Percentiles rank a stretch among this genome's conserved stretches.
phyloP scores from a whole-genome alignment of 2,329 filamentous ascomycete species.

The Penicillium aurantiogriseum region DNA sequence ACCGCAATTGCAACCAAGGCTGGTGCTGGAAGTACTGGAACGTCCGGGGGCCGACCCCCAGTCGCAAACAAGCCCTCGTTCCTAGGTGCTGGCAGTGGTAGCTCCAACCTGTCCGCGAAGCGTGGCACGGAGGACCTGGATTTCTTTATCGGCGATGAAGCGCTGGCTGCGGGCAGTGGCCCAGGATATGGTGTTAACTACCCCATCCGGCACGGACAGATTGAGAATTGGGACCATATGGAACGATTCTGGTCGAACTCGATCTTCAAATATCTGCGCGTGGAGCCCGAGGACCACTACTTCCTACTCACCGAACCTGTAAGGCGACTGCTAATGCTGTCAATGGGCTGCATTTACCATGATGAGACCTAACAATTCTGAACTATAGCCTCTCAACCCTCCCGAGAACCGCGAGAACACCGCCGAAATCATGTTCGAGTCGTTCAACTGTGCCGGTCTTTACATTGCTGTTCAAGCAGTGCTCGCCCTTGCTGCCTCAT shows the following conservation, averaged over 20 bases:
- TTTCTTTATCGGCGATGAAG: slow-evolving; percentile 98
- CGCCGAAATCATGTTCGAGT: slow-evolving; percentile 99
- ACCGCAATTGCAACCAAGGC: slow-evolving; percentile 97
- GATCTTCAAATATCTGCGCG: slow-evolving; percentile 98
- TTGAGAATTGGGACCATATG: slow-evolving; percentile 99
- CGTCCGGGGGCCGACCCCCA: slow-evolving; percentile 80
- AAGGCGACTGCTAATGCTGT: slow-evolving; percentile 37
- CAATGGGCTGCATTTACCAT: not conserved
- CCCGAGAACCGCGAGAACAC: slow-evolving; percentile 99
- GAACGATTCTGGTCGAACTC: slow-evolving; percentile 99
- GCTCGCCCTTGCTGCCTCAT: slow-evolving; percentile 91
- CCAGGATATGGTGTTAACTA: slow-evolving; percentile 97
- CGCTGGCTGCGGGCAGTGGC: slow-evolving; percentile 75
- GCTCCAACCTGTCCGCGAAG: slow-evolving; percentile 82
- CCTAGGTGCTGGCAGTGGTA: slow-evolving; percentile 79
- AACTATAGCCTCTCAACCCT: slow-evolving; percentile 79
- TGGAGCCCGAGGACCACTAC: slow-evolving; percentile 98
- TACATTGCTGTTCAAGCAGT: slow-evolving; percentile 99
- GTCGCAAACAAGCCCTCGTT: slow-evolving; percentile 95
- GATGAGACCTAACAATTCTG: slow-evolving; percentile 8
- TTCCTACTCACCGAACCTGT: slow-evolving; percentile 97
- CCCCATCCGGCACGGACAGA: slow-evolving; percentile 94
- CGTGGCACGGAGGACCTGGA: slow-evolving; percentile 96
- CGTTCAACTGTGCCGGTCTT: slow-evolving; percentile 97
- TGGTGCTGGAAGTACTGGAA: slow-evolving; percentile 63